These are phyloP conservation scores for Halenospora varia DNA, from an alignment of 495 filamentous ascomycete genomes.

Conservation along the genomic window DNA sequence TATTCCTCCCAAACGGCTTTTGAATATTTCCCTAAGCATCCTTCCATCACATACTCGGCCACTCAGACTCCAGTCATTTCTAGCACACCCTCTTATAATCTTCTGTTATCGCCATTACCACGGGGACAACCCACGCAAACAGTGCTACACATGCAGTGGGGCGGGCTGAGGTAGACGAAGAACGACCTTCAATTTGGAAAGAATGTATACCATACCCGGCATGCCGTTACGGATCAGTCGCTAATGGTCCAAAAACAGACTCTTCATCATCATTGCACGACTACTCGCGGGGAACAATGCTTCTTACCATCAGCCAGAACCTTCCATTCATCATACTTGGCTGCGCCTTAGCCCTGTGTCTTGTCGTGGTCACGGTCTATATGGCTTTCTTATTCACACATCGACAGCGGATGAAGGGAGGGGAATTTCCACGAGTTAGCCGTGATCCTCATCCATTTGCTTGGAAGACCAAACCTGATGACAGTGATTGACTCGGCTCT, in stretches of 20 bases:
- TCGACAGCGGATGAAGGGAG: neutral
- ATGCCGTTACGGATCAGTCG: neutral
- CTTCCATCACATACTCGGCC: no score
- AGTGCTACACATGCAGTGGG: no score
- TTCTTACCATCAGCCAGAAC: slow-evolving; percentile 6
- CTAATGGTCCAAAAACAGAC: neutral
- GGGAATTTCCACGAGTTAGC: neutral
- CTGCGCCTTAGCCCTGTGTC: slow-evolving; percentile 5
- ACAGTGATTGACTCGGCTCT: no score
- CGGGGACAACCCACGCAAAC: no score
- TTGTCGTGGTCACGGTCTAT: slow-evolving; percentile 5
- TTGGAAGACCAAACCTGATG: no score
- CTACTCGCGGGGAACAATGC: neutral
- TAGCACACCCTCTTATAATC: no score
- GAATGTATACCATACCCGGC: no score
- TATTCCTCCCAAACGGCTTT: neutral
- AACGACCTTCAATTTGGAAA: no score
- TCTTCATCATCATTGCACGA: neutral
- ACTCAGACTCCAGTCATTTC: no score
- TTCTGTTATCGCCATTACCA: no score
- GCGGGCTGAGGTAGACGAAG: no score
- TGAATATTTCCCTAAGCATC: no score
- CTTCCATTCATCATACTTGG: slow-evolving; percentile 8
- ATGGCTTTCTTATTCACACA: slow-evolving; percentile 8
- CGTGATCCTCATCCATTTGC: neutral